A percentile compares a stretch with the other conserved stretches of the same genome.
phyloP scores from a whole-genome alignment of 2,329 filamentous ascomycete species.

The Alternaria sp. region DNA sequence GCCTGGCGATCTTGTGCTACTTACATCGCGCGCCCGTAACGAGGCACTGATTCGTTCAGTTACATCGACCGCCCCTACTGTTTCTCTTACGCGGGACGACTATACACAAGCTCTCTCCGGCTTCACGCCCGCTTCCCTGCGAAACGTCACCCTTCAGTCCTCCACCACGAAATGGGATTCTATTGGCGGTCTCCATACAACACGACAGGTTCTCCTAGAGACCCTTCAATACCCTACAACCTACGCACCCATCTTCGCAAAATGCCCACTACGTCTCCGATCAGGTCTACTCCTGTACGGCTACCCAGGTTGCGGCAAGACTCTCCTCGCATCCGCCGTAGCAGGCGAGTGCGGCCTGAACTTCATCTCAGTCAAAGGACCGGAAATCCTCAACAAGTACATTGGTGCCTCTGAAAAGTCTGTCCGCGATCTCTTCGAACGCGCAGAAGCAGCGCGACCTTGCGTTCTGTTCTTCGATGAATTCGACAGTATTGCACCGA shows the following conservation, averaged over 20 bases:
- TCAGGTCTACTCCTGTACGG: constrained; percentile 94
- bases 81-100: constrained; percentile 74
- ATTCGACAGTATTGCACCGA: constrained; percentile 97
- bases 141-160: constrained; percentile 91
- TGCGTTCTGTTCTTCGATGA: constrained; percentile 99
- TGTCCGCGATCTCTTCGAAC: constrained; percentile 92
- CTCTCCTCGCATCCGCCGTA: constrained; percentile 92
- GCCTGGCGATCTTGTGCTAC: constrained; percentile 87
- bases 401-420: constrained; percentile 97
- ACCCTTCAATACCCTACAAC: constrained; percentile 97
- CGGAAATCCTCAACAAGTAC: constrained; percentile 98
- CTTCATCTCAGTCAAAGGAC: constrained; percentile 97
- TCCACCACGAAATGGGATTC: constrained; percentile 91
- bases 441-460: constrained; percentile 86
- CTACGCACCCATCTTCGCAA: constrained; percentile 95
- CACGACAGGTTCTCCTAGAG: constrained; percentile 88
- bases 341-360: constrained; percentile 97
- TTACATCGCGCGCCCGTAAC: constrained; percentile 86
- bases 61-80: constrained; percentile 46
- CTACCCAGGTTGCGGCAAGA: constrained; percentile 96
- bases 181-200: constrained; percentile 87
- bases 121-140: constrained; percentile 92
- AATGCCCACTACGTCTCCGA: constrained; percentile 91
- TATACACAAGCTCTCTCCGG: constrained; percentile 86
- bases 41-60: constrained; percentile 91